Conservation (phyloP, 805 yeast genomes). For the Jamesozyma gamospora region DNA sequence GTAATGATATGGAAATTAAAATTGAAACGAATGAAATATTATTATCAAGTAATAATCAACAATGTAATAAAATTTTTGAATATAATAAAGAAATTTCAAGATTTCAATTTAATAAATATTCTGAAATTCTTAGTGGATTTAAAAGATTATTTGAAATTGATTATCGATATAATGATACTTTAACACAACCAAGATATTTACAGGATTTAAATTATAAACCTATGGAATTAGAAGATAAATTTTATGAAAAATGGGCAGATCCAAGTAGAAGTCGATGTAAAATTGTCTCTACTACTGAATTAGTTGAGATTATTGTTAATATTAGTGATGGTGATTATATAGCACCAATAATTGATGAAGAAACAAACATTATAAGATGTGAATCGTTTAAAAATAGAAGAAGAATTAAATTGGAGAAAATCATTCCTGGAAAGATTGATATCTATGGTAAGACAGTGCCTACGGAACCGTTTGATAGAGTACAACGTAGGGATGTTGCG, state of each 20-base stretch:
- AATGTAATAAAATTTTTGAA: neutral
- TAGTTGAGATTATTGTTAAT: constrained; percentile 24
- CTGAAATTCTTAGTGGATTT: constrained; percentile 32
- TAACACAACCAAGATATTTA: constrained; percentile 36
- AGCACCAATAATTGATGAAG: constrained; percentile 1
- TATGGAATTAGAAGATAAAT: constrained; percentile 26
- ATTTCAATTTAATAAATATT: constrained; percentile 12
- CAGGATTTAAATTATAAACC: constrained; percentile 14
- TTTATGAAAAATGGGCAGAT: constrained; percentile 27
- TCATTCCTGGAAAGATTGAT: constrained; percentile 1
- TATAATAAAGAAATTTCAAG: neutral
- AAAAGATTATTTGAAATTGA: constrained; percentile 39
- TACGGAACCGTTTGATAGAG: neutral
- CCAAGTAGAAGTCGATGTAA: constrained; percentile 8
- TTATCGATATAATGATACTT: constrained; percentile 30
- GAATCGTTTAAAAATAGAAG: constrained; percentile 21
- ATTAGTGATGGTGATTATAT: constrained; percentile 9
- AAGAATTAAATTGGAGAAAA: constrained; percentile 3
- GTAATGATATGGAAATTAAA: neutral
- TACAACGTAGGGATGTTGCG: neutral
- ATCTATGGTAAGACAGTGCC: neutral
- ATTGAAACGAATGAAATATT: neutral
- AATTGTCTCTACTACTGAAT: constrained; percentile 17
- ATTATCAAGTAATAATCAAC: neutral
- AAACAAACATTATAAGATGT: constrained; percentile 8